Evolutionary conservation across 2,329 filamentous ascomycete genomes (phyloP).

Genomic region (Graphium sp.): DNA sequence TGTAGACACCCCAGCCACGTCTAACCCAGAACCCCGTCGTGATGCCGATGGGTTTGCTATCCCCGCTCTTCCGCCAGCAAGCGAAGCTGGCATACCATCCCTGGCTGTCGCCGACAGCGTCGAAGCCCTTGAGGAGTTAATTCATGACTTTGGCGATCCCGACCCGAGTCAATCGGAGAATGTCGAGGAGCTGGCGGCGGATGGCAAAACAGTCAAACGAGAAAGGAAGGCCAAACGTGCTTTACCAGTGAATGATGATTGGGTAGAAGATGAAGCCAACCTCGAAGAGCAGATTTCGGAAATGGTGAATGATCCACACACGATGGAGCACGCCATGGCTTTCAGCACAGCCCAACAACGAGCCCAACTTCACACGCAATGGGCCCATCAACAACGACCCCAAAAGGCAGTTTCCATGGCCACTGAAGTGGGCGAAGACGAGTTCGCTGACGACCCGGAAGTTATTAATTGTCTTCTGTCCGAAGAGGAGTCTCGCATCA

Average conservation of each 20-base stretch:
- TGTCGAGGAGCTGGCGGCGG: slow-evolving; percentile 2
- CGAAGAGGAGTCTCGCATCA: slow-evolving; percentile 59
- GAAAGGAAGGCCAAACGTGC: too few species aligned
- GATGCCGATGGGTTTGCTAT: slow-evolving; percentile 57
- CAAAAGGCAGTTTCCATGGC: slow-evolving; percentile 35
- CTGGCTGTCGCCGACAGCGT: slow-evolving; percentile 7
- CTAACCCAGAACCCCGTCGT: slow-evolving; percentile 19
- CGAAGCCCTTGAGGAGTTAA: slow-evolving; percentile 21
- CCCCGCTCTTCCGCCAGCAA: slow-evolving; percentile 24
- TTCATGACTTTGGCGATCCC: slow-evolving; percentile 24
- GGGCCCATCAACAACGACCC: slow-evolving; percentile 29
- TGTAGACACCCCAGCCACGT: not conserved
- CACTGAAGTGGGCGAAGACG: slow-evolving; percentile 55
- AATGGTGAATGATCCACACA: slow-evolving; percentile 46
- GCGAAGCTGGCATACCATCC: slow-evolving; percentile 6
- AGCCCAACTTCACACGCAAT: slow-evolving; percentile 33
- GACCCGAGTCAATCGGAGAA: not conserved
- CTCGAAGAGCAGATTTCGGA: slow-evolving; percentile 56
- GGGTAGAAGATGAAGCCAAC: slow-evolving; percentile 44
- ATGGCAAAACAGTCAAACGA: too few species aligned
- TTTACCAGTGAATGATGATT: slow-evolving; percentile 42
- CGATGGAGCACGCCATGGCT: slow-evolving; percentile 35
- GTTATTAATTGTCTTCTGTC: slow-evolving; percentile 64
- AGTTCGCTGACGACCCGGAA: slow-evolving; percentile 82
- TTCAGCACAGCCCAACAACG: slow-evolving; percentile 41